phyloP scores from a whole-genome alignment of 192 early-diverging fungal species.

The Neocallimastix lanati region DNA sequence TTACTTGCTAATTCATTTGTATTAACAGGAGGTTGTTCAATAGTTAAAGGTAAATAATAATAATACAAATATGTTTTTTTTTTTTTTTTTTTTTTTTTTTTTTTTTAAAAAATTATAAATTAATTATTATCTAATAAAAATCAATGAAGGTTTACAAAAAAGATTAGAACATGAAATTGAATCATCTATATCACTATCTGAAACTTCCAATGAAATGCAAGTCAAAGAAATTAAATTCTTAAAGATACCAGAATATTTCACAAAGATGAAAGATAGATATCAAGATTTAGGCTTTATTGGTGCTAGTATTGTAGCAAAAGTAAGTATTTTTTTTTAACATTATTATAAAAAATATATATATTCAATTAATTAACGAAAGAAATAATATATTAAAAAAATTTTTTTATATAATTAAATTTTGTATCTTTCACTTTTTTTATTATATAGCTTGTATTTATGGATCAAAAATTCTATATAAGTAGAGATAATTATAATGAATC shows the following conservation, averaged over 20 bases:
- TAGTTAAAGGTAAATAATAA: slow-evolving; percentile 12
- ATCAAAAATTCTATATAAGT: neutral
- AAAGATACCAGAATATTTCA: slow-evolving; percentile 74
- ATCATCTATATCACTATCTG: slow-evolving; percentile 48
- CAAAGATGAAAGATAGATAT: slow-evolving; percentile 22
- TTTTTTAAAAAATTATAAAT: neutral
- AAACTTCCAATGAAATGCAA: slow-evolving; percentile 72
- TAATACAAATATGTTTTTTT: no score
- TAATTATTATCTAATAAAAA: no score
- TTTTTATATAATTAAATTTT: no score
- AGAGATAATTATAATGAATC: neutral
- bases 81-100: slow-evolving; percentile 9
- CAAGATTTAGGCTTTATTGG: slow-evolving; percentile 63
- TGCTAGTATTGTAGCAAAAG: slow-evolving; percentile 70
- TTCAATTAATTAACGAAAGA: no score
- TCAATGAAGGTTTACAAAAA: slow-evolving; percentile 46
- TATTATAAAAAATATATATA: no score
- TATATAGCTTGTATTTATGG: neutral
- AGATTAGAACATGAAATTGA: slow-evolving; percentile 49
- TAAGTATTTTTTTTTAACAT: slow-evolving; percentile 7
- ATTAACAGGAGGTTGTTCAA: slow-evolving; percentile 61
- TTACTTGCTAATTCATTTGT: slow-evolving; percentile 69
- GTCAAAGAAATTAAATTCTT: slow-evolving; percentile 61
- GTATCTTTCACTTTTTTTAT: no score
- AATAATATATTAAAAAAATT: no score